phyloP scores from a whole-genome alignment of 1,139 yeast species.

The Pichia sp. region DNA sequence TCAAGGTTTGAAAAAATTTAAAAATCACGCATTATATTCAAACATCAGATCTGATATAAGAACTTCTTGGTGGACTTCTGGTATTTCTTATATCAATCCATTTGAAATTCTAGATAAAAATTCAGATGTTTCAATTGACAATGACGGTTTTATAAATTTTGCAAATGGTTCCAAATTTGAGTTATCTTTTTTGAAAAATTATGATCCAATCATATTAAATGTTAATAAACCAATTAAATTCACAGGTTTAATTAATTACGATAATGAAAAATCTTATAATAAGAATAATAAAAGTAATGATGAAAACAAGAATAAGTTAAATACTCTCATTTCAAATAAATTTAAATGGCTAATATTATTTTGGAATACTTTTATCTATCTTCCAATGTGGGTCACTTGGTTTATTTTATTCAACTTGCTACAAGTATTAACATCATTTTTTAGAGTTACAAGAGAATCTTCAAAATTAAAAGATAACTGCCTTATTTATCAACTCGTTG shows the following conservation, averaged over 20 bases:
- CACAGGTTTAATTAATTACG: constrained; percentile 21
- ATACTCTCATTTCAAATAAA: constrained; percentile 22
- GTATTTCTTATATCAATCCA: constrained; percentile 62
- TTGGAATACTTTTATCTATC: constrained; percentile 37
- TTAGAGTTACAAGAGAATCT: constrained; percentile 27
- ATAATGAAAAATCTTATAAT: constrained; percentile 16
- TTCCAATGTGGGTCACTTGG: constrained; percentile 51
- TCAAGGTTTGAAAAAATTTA: constrained; percentile 49
- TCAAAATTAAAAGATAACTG: constrained; percentile 20
- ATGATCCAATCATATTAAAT: constrained; percentile 52
- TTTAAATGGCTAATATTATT: constrained; percentile 44
- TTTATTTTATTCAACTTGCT: constrained; percentile 41
- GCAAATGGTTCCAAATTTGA: constrained; percentile 35
- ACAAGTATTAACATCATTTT: constrained; percentile 36
- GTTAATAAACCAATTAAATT: constrained; percentile 33
- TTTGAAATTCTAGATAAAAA: constrained; percentile 36
- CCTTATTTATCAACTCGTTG: constrained; percentile 16
- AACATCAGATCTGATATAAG: constrained; percentile 74
- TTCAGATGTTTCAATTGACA: constrained; percentile 25
- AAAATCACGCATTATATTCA: constrained; percentile 54
- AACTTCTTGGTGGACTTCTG: constrained; percentile 78
- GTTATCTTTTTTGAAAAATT: constrained; percentile 44
- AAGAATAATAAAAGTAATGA: background rate
- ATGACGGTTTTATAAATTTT: constrained; percentile 31
- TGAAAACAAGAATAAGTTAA: background rate